Evolutionary conservation across 257 asterid genomes (phyloP), one percentile per base, ranked within the genome.

Genomic region (Solanum clarkiae): DNA sequence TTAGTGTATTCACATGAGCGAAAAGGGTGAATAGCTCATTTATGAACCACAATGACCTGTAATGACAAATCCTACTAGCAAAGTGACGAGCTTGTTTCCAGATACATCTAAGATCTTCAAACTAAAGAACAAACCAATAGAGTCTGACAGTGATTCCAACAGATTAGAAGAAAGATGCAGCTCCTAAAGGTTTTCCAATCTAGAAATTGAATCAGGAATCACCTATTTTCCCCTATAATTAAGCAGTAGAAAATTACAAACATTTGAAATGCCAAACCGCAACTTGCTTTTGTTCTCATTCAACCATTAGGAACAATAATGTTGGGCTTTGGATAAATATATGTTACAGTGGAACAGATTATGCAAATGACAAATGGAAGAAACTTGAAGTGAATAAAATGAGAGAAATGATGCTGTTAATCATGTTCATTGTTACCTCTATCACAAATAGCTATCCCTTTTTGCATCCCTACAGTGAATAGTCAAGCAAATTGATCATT

Each of bases 1-100:
- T 16, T 53, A 53, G 83, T 79, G 83, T 79, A 18, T 10, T 53
- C 0, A 0, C 24, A 47, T 16, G 5, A 47, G 49, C 1, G 4
- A 20, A 77, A 29, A 10, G 65, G 49, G 17, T 79, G 53, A 79
- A 79, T 53, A 53, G 66, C 17, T 16, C 29, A 79, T 51, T 53
- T 29, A 5, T 79, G 49, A 79, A 79, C 83, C 49, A 79, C 60
- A 45, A 60, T 88, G 86, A 94, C 98, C 97, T 91, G 96, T 98
- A 96, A 44, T 90, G 97, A 86, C 92, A 94, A 72, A 96, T 94
- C 87, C 98, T 93, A 88, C 97, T 20, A 98, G 97, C 86, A 96
- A 91, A 80, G 93, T 88, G 59, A 85, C 86, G 69, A 96, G 98
- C 88, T 90, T 91, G 93, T 96, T 95, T n/a, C 93, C 88, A 8